Conservation (phyloP, 169 alveolate species). For the Eimeria maxima region DNA sequence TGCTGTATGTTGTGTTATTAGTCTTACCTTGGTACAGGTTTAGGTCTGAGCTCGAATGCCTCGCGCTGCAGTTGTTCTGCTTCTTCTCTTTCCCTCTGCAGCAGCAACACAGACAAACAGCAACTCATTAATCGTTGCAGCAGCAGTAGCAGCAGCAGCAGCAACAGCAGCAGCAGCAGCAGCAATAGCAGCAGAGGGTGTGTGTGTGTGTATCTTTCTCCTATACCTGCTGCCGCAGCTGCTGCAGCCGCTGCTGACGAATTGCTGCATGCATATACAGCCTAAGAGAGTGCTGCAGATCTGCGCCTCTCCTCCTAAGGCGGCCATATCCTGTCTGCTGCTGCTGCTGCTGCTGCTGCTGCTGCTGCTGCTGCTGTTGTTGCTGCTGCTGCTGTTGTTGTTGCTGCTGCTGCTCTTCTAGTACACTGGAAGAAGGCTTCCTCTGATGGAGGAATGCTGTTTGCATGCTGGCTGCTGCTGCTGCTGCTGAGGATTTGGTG, state of each 20-base stretch:
- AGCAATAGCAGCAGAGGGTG: not conserved
- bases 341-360: not conserved
- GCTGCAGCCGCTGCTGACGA: constrained; percentile 9
- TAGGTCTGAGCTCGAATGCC: constrained; percentile 5
- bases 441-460: too few relatives aligned
- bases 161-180: constrained; percentile 17
- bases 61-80: not conserved
- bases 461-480: too few relatives aligned
- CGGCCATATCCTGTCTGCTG: not conserved
- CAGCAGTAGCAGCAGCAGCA: constrained; percentile 17
- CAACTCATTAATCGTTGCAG: not conserved
- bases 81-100: constrained; percentile 2
- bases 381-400: too few relatives aligned
- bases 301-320: not conserved
- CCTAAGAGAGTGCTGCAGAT: not conserved
- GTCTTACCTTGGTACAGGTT: not conserved
- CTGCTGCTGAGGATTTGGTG: too few relatives aligned
- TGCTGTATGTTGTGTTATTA: not conserved
- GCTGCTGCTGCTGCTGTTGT: not conserved
- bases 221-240: too few relatives aligned
- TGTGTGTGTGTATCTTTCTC: too few relatives aligned
- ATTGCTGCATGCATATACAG: not conserved
- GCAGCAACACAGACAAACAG: not conserved
- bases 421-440: too few relatives aligned
- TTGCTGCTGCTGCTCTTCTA: too few relatives aligned